Evolutionary conservation across 768 basidiomycete species (phyloP), one percentile per base, ranked within the genome.

Genomic region (Leccinum broughii): DNA sequence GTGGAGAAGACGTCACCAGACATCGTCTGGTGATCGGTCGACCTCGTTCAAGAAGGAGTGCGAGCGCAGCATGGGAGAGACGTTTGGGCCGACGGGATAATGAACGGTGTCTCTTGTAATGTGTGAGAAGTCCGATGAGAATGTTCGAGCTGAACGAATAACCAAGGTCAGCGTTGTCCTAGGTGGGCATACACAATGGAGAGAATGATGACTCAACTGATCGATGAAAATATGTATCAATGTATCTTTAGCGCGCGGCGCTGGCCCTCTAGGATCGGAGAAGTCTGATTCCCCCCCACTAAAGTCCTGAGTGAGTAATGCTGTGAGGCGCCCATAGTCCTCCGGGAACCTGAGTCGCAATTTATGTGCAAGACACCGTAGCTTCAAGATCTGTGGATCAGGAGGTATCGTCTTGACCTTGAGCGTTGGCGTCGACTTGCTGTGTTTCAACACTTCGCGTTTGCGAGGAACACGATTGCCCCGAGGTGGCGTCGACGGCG

Each of bases 31-130:
- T 85, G 56, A 93, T 80, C 8, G 87, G 83, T 37, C 93, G 82
- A 7, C 92, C 93, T 41, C 93, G 83, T 75, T 94, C 92, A 39
- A 95, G 79, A 56, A 95, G 83, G 39, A 94, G 80, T 2, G 86
- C 81, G 34, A 95, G 80, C 6, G 90, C 88, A 3, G 87, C 81
- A 72, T 95, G 92, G 54, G 89, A 93, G 22, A 95, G 74, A 62
- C 85, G 86, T 61, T 75, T 76, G 67, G 68, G 69, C 69, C 77
- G 64, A 72, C 73, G 67, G 71, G 78, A 64, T 64, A 44, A 62
- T 37, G 64, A 78, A 64, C 74, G 77, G 62, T 83, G 78, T 57
- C 81, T 84, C 70, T 85, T 86, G 55, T 89, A 73, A 72, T 88
- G 85, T 30, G 80, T 83, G n/a, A 93, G 71, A 57, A 93, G 81